Evolutionary conservation across 345 rosid species (phyloP), one percentile per base, ranked within the genome.

Genomic region (Pugionium dolabratum): DNA sequence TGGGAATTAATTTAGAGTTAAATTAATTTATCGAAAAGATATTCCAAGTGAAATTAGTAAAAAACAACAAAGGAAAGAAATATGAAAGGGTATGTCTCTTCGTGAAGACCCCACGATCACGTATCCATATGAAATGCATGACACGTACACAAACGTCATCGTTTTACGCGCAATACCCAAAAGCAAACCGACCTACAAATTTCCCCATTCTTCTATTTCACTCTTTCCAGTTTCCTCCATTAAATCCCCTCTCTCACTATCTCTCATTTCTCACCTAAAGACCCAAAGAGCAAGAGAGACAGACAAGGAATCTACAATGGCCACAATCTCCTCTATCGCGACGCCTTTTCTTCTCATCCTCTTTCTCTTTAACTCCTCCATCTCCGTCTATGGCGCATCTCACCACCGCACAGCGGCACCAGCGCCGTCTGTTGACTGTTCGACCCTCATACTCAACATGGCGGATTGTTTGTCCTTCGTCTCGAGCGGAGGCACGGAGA

Each of bases 381-480:
- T 44, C 30, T 50, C 71, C n/a, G 66, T 61, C 40, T 18, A 5
- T 52, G 57, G 64, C 58, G 73, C 72, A 27, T 53, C 77, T 67
- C 77, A 67, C 40, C 73, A 46, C 46, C 77, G 67, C 46, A 2
- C 45, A 10, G 64, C 73, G 53, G 77, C 75, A 0, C 78, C 76
- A 0, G 62, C 74, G 9, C 77, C 81, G 0, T 30, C 71, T 2
- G 31, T 9, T 2, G 76, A 70, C 32, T 88, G 95, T 55, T 43
- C 75, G 3, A 32, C 64, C 0, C 40, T 84, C n/a, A 73, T 80
- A 7, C 72, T 61, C 0, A 62, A 77, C 56, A 79, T 88, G 87
- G 53, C 60, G 0, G 81, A 78, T 27, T 85, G 95, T 63, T 2
- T 85, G 37, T 33, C 78, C 0, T 84, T 77, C 31, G 55, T 85